A percentile compares a stretch with the other conserved stretches of the same genome.
phyloP scores from a whole-genome alignment of 352 stramenopile genomes.

The Phytopythium delawarense region DNA sequence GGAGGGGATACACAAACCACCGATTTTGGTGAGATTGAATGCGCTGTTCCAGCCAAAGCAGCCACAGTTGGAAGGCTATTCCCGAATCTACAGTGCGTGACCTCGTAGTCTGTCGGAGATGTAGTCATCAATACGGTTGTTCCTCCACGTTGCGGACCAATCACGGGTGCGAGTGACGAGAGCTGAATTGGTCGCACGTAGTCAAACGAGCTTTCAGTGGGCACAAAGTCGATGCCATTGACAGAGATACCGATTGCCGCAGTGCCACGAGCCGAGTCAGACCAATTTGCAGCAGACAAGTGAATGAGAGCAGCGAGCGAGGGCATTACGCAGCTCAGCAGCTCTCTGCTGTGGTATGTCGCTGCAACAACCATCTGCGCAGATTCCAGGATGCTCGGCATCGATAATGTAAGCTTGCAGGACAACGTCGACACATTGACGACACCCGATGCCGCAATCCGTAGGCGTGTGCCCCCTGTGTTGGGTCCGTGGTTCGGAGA shows the following conservation, averaged over 20 bases:
- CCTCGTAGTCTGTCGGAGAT: neutral
- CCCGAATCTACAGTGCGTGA: conserved; percentile 37
- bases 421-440: conserved; percentile 19
- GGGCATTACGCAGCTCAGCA: conserved; percentile 25
- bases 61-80: conserved; percentile 9
- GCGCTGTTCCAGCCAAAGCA: neutral
- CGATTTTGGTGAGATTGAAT: neutral
- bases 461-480: conserved; percentile 24
- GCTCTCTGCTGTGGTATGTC: conserved; percentile 18
- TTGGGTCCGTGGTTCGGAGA: conserved; percentile 30
- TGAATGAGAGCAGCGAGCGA: conserved; percentile 15
- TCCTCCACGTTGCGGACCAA: conserved; percentile 21
- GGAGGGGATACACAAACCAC: conserved; percentile 23
- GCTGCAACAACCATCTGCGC: conserved; percentile 12
- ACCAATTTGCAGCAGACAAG: conserved; percentile 13
- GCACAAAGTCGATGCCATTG: conserved; percentile 46
- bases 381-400: conserved; percentile 15
- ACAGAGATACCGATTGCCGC: conserved; percentile 36
- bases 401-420: conserved; percentile 30
- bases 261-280: conserved; percentile 11
- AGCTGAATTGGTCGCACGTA: conserved; percentile 19
- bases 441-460: conserved; percentile 19
- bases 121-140: conserved; percentile 19
- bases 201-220: conserved; percentile 15
- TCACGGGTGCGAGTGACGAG: conserved; percentile 11